phyloP scores from a whole-genome alignment of 305 asterid genomes.

The Fraxinus dipetala region DNA sequence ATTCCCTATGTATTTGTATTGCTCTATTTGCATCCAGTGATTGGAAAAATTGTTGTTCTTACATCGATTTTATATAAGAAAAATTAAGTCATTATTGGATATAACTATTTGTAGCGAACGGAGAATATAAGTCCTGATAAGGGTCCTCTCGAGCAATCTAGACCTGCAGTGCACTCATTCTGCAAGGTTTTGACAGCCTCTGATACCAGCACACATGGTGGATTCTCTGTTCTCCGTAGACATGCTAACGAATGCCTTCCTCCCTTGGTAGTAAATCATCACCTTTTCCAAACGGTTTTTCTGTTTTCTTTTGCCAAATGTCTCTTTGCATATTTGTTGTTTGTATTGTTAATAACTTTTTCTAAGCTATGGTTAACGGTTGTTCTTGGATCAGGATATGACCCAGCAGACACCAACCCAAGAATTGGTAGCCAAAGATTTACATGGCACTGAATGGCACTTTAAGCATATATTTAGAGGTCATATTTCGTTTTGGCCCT shows the following conservation, averaged over 20 bases:
- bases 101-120: conserved; percentile 40
- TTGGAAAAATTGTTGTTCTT: not conserved
- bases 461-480: conserved; percentile 98
- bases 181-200: conserved; percentile 74
- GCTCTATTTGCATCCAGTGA: not conserved
- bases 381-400: conserved; percentile 58
- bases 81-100: not conserved
- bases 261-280: conserved; percentile 54
- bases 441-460: conserved; percentile 82
- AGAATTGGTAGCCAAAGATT: conserved; percentile 81
- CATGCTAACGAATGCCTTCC: conserved; percentile 87
- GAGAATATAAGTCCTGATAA: conserved; percentile 46
- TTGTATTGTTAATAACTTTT: not conserved
- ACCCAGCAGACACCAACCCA: conserved; percentile 77
- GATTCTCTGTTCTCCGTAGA: conserved; percentile 70
- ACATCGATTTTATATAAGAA: not conserved
- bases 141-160: conserved; percentile 38
- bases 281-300: not conserved
- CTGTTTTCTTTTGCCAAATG: not conserved
- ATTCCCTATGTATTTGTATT: not conserved
- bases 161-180: conserved; percentile 56
- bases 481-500: conserved; percentile 17
- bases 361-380: conserved; percentile 1
- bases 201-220: conserved; percentile 83
- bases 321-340: not conserved